A percentile compares a stretch with the other conserved stretches of the same genome.
phyloP scores from a whole-genome alignment of 179 eudicot genomes.

The Gypsophila paniculata region DNA sequence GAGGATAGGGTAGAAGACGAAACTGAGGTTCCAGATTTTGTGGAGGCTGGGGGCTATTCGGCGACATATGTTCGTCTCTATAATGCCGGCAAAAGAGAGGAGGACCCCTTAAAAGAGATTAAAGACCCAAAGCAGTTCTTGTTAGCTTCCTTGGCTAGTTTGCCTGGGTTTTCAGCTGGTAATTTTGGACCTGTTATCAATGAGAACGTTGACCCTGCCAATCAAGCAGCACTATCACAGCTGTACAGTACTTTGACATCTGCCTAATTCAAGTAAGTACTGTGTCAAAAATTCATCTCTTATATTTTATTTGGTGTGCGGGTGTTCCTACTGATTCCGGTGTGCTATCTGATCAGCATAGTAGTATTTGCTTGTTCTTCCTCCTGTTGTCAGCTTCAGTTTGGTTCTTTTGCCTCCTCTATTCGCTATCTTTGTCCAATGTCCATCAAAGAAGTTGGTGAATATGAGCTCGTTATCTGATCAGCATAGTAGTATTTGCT shows the following conservation, averaged over 20 bases:
- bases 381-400: not conserved
- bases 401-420: not conserved
- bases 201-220: slow-evolving; percentile 63
- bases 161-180: slow-evolving; percentile 56
- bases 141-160: slow-evolving; percentile 55
- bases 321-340: not conserved
- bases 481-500: not conserved
- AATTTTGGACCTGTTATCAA: slow-evolving; percentile 51
- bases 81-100: slow-evolving; percentile 82
- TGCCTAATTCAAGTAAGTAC: slow-evolving; percentile 18
- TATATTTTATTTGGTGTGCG: not conserved
- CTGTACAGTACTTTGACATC: slow-evolving; percentile 33
- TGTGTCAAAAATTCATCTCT: not conserved
- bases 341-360: not conserved
- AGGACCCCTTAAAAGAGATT: slow-evolving; percentile 77
- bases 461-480: too few relatives aligned
- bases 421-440: not conserved
- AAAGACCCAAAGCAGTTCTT: slow-evolving; percentile 77
- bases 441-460: not conserved
- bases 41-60: slow-evolving; percentile 62
- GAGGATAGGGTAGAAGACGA: slow-evolving; percentile 83
- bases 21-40: slow-evolving; percentile 80
- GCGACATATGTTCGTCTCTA: slow-evolving; percentile 72
- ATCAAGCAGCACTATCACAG: slow-evolving; percentile 74
- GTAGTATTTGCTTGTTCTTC: too few relatives aligned